Evolutionary conservation across 225 moss, liverwort and hornwort species (phyloP), one percentile per base, ranked within the genome.

Genomic region (Sphagnum contortum): DNA sequence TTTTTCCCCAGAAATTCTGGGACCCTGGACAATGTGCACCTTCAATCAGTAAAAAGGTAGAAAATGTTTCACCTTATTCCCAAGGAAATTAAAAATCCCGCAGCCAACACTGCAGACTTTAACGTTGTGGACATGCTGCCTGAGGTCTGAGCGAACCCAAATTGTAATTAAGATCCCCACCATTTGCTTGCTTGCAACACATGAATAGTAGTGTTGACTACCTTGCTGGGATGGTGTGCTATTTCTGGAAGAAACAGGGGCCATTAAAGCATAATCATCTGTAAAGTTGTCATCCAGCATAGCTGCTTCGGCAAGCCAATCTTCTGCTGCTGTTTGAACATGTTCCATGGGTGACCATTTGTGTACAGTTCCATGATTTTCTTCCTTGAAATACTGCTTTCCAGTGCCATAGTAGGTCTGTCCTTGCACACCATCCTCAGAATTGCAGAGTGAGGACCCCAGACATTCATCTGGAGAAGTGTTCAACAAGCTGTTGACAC

Each of bases 181-280:
- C 92, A 92, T 90, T 74, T 96, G 96, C 70, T 92, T 96, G 71
- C 96, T 96, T 64, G 90, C 96, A 71, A 96, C 80, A 72, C 90
- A 83, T 63, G 63, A 77, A 69, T 83, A 96, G 13, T 76, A 74
- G 11, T 1, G 29, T 29, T 29, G 29, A 29, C 29, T 29, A 29
- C 29, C 29, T 29, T 29, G 29, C 29, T 1, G 1, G 29, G 78
- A 64, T 52, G 6, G 52, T 52, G 52, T 52, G 52, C 52, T 9
- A 52, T 71, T 68, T 57, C 14, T 0, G 59, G 13, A 5, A 57
- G 60, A 70, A 69, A 80, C 61, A 62, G 75, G 69, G 47, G 69
- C 69, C 14, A 74, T 64, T 61, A 81, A 44, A 14, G 73, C 63
- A 8, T 66, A 64, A 49, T 62, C 71, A 62, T 78, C 72, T 64